Evolutionary conservation across 2,329 filamentous ascomycete species (phyloP).

Genomic region (Exserohilum rostratum): DNA sequence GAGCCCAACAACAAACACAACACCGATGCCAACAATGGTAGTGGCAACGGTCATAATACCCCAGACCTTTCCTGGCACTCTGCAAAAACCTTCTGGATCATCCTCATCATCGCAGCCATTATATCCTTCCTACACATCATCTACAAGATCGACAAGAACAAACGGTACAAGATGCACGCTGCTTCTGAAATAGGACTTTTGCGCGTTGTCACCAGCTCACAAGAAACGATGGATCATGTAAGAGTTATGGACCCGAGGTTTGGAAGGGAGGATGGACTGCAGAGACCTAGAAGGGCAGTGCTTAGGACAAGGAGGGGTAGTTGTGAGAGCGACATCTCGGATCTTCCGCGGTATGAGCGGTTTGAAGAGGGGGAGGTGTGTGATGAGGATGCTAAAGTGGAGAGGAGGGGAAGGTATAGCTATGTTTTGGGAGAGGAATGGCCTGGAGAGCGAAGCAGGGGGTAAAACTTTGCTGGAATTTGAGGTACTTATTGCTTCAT

Average conservation of each 20-base stretch:
- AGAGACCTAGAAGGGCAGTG: neutral
- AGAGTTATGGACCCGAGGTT: no score
- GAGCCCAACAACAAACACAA: neutral
- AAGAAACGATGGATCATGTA: no score
- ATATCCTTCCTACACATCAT: neutral
- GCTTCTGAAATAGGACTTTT: neutral
- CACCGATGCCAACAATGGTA: neutral
- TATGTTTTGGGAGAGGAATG: constrained; percentile 4
- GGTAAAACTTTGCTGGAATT: neutral
- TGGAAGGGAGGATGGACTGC: neutral
- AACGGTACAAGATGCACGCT: neutral
- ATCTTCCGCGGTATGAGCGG: constrained; percentile 5
- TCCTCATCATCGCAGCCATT: neutral
- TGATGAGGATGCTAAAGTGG: neutral
- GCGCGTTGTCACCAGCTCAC: no score
- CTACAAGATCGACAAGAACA: neutral
- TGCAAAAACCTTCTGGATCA: constrained; percentile 1
- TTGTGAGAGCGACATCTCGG: constrained; percentile 1
- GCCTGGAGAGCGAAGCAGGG: neutral
- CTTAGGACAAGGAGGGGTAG: neutral
- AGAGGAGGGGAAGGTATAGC: constrained; percentile 4
- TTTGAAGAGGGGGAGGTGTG: neutral
- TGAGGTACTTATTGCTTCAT: neutral
- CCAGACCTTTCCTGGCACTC: constrained; percentile 4
- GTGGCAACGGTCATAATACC: no score